phyloP scores from a whole-genome alignment of 768 basidiomycete genomes.

The Cystobasidium ongulense region DNA sequence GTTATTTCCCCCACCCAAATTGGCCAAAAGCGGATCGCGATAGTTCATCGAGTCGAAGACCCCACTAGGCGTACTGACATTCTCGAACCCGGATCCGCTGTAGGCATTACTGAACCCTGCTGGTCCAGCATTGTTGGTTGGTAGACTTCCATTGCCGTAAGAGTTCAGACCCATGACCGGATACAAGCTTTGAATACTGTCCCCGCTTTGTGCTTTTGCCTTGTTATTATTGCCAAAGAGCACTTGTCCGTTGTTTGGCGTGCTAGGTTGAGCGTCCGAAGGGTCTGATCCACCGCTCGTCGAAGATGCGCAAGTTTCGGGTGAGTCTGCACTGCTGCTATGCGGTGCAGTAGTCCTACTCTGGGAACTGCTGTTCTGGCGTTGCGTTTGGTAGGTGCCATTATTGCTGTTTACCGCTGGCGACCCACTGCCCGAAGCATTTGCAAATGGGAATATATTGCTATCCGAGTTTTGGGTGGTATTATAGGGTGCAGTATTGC shows the following conservation, averaged over 20 bases:
- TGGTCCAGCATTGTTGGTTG: neutral
- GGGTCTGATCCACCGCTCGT: conserved; percentile 2
- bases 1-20: neutral
- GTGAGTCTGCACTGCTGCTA: neutral
- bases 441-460: neutral
- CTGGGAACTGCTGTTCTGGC: neutral
- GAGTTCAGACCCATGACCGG: neutral
- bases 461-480: neutral
- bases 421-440: neutral
- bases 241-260: neutral
- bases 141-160: neutral
- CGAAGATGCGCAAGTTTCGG: neutral
- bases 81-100: neutral
- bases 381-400: neutral
- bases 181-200: neutral
- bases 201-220: neutral
- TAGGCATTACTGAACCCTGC: neutral
- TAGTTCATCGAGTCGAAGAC: conserved; percentile 29
- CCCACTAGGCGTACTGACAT: conserved; percentile 8
- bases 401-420: neutral
- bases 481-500: neutral
- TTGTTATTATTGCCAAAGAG: neutral
- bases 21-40: conserved; percentile 13
- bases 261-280: conserved; percentile 4
- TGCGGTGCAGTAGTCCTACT: neutral